A percentile compares a stretch with the other conserved stretches of the same genome.
Conservation (phyloP, 129 eudicot species). For the Flaveria trinervia region DNA sequence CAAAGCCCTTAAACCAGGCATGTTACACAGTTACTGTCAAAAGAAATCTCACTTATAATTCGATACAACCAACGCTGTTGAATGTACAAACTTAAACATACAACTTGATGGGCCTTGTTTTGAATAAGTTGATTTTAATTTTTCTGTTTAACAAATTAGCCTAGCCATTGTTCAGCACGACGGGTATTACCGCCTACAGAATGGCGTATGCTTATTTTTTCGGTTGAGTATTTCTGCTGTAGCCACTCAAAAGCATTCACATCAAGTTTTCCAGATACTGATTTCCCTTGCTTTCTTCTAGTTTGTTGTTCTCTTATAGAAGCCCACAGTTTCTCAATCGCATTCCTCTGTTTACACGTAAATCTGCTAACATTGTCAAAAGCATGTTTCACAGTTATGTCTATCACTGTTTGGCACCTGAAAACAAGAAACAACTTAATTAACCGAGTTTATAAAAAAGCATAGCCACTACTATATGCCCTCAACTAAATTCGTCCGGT, state of each 20-base stretch:
- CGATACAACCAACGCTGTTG: background rate
- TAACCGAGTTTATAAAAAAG: background rate
- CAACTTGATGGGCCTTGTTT: background rate
- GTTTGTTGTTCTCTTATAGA: conserved; percentile 84
- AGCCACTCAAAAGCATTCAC: conserved; percentile 85
- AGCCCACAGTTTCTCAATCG: conserved; percentile 80
- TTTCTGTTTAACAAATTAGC: conserved; percentile 41
- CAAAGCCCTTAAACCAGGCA: too few species aligned
- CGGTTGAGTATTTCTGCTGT: conserved; percentile 81
- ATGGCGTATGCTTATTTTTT: conserved; percentile 89
- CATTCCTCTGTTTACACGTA: conserved; percentile 75
- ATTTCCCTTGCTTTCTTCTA: conserved; percentile 89
- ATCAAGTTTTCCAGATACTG: conserved; percentile 93
- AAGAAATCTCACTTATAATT: too few species aligned
- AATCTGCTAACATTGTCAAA: conserved; percentile 74
- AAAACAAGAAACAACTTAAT: background rate
- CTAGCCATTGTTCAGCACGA: conserved; percentile 88
- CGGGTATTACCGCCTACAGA: conserved; percentile 85
- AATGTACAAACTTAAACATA: conserved; percentile 12
- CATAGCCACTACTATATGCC: background rate
- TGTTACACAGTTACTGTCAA: too few species aligned
- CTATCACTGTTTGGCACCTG: conserved; percentile 98
- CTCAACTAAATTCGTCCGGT: background rate
- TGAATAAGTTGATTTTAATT: background rate
- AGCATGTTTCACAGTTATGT: conserved; percentile 92